phyloP scores from a whole-genome alignment of 2,329 filamentous ascomycete species.

The Coniochaeta pulveracea region DNA sequence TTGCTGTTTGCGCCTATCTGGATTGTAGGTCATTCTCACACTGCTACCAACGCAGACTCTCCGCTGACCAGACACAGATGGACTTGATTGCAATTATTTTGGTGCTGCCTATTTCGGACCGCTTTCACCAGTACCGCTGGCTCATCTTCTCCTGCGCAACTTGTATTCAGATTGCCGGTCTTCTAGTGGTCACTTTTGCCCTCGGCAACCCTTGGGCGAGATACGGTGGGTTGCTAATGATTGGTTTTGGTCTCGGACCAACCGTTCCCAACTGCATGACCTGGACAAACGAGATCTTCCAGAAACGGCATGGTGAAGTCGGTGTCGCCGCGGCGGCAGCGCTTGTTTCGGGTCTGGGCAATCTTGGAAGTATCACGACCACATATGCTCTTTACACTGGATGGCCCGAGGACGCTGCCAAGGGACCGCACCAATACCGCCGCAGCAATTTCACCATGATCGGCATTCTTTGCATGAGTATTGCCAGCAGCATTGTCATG shows the following conservation, averaged over 20 bases:
- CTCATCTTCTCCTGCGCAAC: conserved; percentile 71
- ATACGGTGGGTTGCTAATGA: conserved; percentile 80
- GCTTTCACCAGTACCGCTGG: conserved; percentile 70
- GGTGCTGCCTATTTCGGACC: conserved; percentile 75
- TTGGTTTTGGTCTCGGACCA: conserved; percentile 81
- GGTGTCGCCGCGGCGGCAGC: conserved; percentile 80
- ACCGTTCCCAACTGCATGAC: conserved; percentile 92
- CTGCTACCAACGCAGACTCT: neutral
- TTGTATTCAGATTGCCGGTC: conserved; percentile 69
- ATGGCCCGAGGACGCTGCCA: conserved; percentile 65
- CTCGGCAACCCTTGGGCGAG: conserved; percentile 63
- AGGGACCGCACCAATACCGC: conserved; percentile 60
- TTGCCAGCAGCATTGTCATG: conserved; percentile 61
- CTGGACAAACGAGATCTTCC: conserved; percentile 86
- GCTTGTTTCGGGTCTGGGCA: conserved; percentile 77
- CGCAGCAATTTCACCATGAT: conserved; percentile 84
- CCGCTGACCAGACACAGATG: conserved; percentile 40
- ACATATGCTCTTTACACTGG: conserved; percentile 85
- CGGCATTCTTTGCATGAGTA: conserved; percentile 70
- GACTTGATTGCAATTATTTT: conserved; percentile 80
- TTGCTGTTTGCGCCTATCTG: conserved; percentile 84
- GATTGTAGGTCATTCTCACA: conserved; percentile 49
- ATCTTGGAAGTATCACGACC: conserved; percentile 74
- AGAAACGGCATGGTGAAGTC: conserved; percentile 78
- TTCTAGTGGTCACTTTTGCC: conserved; percentile 70